Base-by-base conservation (phyloP, 2,329 filamentous ascomycete genomes). In the Mariannaea elegans region DNA sequence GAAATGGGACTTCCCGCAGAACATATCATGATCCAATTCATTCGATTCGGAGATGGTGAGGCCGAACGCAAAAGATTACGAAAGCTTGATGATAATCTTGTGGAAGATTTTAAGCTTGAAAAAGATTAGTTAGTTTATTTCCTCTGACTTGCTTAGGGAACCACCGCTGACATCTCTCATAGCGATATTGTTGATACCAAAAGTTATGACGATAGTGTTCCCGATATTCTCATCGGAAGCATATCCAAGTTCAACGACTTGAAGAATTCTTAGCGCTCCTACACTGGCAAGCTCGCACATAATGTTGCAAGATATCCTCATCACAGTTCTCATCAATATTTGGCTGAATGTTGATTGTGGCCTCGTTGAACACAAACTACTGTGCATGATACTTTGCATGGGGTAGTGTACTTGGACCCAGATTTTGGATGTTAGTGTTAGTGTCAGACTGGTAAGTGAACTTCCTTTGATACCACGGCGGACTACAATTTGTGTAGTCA, bases 21-120 rank as follows among this genome's bases (percentile, higher is more conserved):
- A 10, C 29, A 23, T 4, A 53, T 58, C 27, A 62, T 62, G 59
- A 50, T 62, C 6, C 59, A 62, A 23, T 62, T 62, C 10, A 58
- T 62, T 10, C 59, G 47, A 1, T 62, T 58, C 14, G 59, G 59
- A 12, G 4, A 46, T 12, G 19, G 19, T 3, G 0, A 4, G 3
- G 3, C 5, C 0, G 54, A 38, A 8, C 16, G 21, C 1, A 2
- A 7, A 2, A 21, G 54, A 10, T 39, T 62, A 0, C 19, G 10
- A 3, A 8, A 48, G 14, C 50, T 62, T 1, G 59, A 62, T n/a
- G 46, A 62, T 9, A 32, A 46, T 1, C 42, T 53, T 4, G 42
- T 39, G n/a, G 8, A 16, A 3, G 2, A 10, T 10, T 45, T 27
- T 13, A n/a, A 16, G 0, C 4, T 31, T 3, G 12, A 34, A 7